These are phyloP conservation scores for Heterobasidion irregulare DNA, from an alignment of 1,284 basidiomycete species.

Conservation along the genomic window DNA sequence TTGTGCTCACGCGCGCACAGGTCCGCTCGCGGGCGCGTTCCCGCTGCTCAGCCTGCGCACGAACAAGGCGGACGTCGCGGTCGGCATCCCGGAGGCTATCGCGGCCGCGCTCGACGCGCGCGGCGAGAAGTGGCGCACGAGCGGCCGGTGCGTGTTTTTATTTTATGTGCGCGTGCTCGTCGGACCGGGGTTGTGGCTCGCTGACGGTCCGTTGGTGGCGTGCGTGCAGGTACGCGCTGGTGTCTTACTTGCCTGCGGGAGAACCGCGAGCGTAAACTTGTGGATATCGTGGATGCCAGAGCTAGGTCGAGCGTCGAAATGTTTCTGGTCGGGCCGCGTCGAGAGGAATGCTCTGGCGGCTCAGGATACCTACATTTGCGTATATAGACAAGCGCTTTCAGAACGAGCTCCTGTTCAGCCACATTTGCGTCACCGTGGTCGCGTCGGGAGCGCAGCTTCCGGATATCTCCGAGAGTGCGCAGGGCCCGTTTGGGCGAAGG, in stretches of 20 bases:
- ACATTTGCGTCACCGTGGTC: too few relatives aligned
- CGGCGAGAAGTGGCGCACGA: constrained; percentile 73
- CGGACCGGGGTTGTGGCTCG: neutral
- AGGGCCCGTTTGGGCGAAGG: too few relatives aligned
- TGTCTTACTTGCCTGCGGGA: neutral
- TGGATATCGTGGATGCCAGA: too few relatives aligned
- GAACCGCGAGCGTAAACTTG: neutral
- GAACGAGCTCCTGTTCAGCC: too few relatives aligned
- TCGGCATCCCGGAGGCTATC: constrained; percentile 61
- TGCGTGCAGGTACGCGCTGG: neutral
- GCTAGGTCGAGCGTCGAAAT: too few relatives aligned
- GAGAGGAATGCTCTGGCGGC: too few relatives aligned
- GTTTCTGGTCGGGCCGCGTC: too few relatives aligned
- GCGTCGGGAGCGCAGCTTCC: too few relatives aligned
- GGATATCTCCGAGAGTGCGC: too few relatives aligned
- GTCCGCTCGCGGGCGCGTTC: constrained; percentile 74
- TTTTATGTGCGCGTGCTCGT: neutral
- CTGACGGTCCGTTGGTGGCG: neutral
- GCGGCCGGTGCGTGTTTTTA: constrained; percentile 59
- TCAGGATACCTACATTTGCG: too few relatives aligned
- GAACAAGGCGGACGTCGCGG: constrained; percentile 94
- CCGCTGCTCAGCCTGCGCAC: constrained; percentile 83
- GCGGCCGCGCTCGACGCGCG: constrained; percentile 60
- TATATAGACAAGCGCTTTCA: too few relatives aligned
- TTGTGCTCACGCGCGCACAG: constrained; percentile 26